These are phyloP conservation scores for Rhizopogon roseolus DNA, from an alignment of 768 basidiomycete genomes.

Conservation along the genomic window DNA sequence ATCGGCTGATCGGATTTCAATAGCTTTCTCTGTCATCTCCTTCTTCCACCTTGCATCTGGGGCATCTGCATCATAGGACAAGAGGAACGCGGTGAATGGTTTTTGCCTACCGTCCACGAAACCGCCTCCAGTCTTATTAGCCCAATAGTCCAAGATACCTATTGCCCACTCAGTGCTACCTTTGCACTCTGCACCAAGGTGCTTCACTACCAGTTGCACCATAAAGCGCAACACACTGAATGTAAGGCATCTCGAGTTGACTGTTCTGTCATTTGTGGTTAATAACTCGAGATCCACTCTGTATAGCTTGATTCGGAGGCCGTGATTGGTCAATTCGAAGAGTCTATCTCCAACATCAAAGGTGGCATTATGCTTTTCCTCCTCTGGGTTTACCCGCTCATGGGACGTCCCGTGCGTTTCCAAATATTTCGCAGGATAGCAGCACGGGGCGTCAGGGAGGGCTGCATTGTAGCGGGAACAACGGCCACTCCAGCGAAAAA, in stretches of 20 bases:
- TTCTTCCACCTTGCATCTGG: slow-evolving; percentile 1
- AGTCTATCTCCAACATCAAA: slow-evolving; percentile 4
- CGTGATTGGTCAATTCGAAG: slow-evolving; percentile 8
- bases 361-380: neutral
- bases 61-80: neutral
- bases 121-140: neutral
- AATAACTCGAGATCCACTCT: neutral
- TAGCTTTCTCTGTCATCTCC: neutral
- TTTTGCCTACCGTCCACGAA: neutral
- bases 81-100: slow-evolving; percentile 2
- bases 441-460: slow-evolving; percentile 1
- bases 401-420: neutral
- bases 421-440: slow-evolving; percentile 1
- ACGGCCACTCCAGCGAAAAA: slow-evolving; percentile 6
- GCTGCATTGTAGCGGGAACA: slow-evolving; percentile 3
- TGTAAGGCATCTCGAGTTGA: neutral
- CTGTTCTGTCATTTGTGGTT: neutral
- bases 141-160: slow-evolving; percentile 5
- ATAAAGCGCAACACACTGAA: neutral
- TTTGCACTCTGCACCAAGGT: neutral
- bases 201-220: neutral
- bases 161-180: neutral
- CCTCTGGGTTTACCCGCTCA: neutral
- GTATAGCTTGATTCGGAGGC: slow-evolving; percentile 4
- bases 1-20: neutral